phyloP scores from a whole-genome alignment of 176 grass and related monocot genomes.

The Dactylis glomerata region DNA sequence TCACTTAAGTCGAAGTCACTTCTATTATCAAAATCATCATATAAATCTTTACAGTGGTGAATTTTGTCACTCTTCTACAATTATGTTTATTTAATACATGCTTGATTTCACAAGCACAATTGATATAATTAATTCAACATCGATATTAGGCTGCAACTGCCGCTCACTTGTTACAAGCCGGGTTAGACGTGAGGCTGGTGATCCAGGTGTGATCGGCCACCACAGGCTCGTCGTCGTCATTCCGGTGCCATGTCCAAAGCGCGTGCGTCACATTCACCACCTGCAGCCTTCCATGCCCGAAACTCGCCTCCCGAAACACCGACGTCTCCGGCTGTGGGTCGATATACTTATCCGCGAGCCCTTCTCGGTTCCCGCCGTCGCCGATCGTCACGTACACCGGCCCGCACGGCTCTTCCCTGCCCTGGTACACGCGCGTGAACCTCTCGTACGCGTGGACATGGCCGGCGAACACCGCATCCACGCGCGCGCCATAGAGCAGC shows the following conservation, averaged over 20 bases:
- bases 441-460: constrained; percentile 91
- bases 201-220: neutral
- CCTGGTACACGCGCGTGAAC: constrained; percentile 9
- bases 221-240: neutral
- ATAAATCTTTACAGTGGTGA: too few species aligned
- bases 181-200: neutral
- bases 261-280: neutral
- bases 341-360: neutral
- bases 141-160: neutral
- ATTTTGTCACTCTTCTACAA: too few species aligned
- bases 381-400: neutral
- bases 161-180: neutral
- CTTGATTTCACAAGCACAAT: too few species aligned
- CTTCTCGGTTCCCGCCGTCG: neutral
- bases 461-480: constrained; percentile 74
- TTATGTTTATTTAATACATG: too few species aligned
- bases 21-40: too few species aligned
- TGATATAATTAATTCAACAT: too few species aligned
- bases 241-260: neutral
- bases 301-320: neutral
- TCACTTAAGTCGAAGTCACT: too few species aligned
- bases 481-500: constrained; percentile 11
- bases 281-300: neutral
- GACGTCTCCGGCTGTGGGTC: neutral
- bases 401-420: neutral